Percentiles rank a stretch among this genome's conserved stretches.
Evolutionary conservation across 2,329 filamentous ascomycete genomes (phyloP).

Genomic region (Penicillium glabrum): DNA sequence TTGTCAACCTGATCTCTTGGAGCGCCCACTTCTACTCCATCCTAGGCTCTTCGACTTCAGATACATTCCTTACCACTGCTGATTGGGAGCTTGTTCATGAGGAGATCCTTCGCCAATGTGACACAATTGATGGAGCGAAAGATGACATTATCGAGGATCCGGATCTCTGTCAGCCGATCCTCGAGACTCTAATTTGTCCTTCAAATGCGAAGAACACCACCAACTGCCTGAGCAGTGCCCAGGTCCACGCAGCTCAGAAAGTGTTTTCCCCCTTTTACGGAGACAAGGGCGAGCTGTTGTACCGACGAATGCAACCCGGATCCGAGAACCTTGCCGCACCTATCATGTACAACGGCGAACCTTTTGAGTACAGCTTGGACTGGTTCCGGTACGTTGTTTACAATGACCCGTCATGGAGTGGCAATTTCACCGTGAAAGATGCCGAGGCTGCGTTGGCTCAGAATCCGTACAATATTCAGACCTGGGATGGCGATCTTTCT

Average conservation of each 20-base stretch:
- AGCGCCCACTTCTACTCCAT: slow-evolving; percentile 43
- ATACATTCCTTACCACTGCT: slow-evolving; percentile 28
- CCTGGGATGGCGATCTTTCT: slow-evolving; percentile 49
- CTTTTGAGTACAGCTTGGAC: slow-evolving; percentile 40
- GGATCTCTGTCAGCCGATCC: slow-evolving; percentile 32
- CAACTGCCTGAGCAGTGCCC: slow-evolving; percentile 31
- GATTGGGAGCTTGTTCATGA: slow-evolving; percentile 35
- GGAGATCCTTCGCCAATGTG: slow-evolving; percentile 39
- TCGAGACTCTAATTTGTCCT: slow-evolving; percentile 33
- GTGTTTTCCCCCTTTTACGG: slow-evolving; percentile 36
- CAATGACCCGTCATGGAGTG: slow-evolving; percentile 41
- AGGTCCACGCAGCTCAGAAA: slow-evolving; percentile 30
- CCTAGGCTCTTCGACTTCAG: slow-evolving; percentile 37
- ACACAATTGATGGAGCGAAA: slow-evolving; percentile 30
- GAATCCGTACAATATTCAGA: slow-evolving; percentile 52
- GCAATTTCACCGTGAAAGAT: slow-evolving; percentile 40
- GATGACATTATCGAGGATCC: slow-evolving; percentile 42
- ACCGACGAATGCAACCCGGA: slow-evolving; percentile 38
- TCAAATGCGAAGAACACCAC: slow-evolving; percentile 13
- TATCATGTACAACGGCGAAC: slow-evolving; percentile 37
- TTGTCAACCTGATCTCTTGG: slow-evolving; percentile 47
- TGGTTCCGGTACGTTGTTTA: slow-evolving; percentile 49
- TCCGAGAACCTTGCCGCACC: slow-evolving; percentile 27
- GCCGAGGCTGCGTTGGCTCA: slow-evolving; percentile 35
- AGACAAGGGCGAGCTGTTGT: slow-evolving; percentile 30